Percentiles rank a stretch among this genome's conserved stretches.
These are phyloP conservation scores for Perilla frutescens DNA, from an alignment of 257 asterid genomes.

Conservation along the genomic window DNA sequence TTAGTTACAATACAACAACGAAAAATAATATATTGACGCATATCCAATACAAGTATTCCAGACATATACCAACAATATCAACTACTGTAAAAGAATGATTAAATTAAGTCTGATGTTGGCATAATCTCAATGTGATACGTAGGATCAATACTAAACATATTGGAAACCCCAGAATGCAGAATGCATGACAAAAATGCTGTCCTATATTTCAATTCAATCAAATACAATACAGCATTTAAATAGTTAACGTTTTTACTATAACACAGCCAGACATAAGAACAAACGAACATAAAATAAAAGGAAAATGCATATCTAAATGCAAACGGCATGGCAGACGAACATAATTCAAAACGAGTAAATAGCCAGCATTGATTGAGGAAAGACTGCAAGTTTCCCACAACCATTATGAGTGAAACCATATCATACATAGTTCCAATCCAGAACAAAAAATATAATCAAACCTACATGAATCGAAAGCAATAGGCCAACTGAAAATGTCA, in stretches of 20 bases:
- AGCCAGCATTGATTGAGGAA: background rate
- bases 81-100: background rate
- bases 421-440: background rate
- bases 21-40: background rate
- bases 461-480: background rate
- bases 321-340: background rate
- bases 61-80: background rate
- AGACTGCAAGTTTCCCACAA: background rate
- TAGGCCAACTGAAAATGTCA: background rate
- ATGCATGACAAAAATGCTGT: too few relatives aligned
- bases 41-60: background rate
- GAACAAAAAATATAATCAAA: background rate
- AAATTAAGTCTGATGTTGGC: background rate
- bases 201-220: too few relatives aligned
- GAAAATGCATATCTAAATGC: background rate
- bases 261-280: too few relatives aligned
- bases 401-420: background rate
- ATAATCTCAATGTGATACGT: too few relatives aligned
- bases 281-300: too few relatives aligned
- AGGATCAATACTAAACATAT: too few relatives aligned
- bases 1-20: constrained; percentile 1
- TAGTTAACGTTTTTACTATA: too few relatives aligned
- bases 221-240: background rate
- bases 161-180: too few relatives aligned
- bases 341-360: too few relatives aligned